Evolutionary conservation across 345 rosid species (phyloP), one percentile per base, ranked within the genome.

Genomic region (Pseudoturritis turrita): DNA sequence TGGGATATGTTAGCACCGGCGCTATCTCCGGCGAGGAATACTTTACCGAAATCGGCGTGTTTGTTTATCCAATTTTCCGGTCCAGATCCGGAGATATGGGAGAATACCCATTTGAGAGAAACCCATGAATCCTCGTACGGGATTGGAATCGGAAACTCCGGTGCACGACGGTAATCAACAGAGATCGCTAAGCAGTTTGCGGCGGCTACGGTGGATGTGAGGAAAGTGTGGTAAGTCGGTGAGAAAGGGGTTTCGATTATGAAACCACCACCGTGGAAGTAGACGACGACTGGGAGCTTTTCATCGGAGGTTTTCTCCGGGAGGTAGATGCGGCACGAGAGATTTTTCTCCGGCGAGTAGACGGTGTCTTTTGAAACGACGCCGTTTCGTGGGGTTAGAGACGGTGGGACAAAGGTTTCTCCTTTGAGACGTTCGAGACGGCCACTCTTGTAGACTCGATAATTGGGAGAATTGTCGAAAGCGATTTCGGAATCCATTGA

Each of bases 1-100:
- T 87, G 88, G 10, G 81, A 56, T 21, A 84, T 81, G 73, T 80
- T 89, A 18, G 78, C 94, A 1, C 94, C 91, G 17, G 89, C 89
- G 11, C 89, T 88, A 46, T 86, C 94, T 4, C 94, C 91, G 6
- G 65, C 74, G 21, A 83, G 59, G 68, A 81, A 80, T 14, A 85
- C 81, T 37, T 56, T 78, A 3, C 58, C 13, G 5, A 84, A 73
- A 59, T 88, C 89, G 0, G 71, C 87, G 12, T 81, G 65, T 19
- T 67, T 26, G 74, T 85, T 85, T n/a, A 88, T 55, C 88, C 81
- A 83, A 0, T 63, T 33, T 13, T 85, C 91, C 0, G 82, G 78
- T 0, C 89, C 91, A 0, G 50, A 4, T 31, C 85, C 80, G 2
- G 45, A 6, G 0, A 68, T 37, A 52, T 88, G 96, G 6, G 75